Percentiles rank a stretch among this genome's conserved stretches.
phyloP scores from a whole-genome alignment of 352 stramenopile genomes.

The Pythium utonaiense region DNA sequence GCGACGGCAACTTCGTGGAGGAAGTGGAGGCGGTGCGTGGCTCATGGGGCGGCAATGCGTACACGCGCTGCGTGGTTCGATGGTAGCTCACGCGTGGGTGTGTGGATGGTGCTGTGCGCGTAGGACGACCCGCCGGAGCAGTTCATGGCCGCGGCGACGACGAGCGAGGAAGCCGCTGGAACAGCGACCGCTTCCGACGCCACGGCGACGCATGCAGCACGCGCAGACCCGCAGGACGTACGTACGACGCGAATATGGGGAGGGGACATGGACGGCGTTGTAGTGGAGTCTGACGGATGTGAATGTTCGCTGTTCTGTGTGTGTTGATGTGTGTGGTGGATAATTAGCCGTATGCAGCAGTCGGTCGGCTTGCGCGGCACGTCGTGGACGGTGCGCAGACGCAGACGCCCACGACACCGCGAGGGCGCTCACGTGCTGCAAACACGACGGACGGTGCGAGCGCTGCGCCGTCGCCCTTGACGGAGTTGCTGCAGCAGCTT shows the following conservation, averaged over 20 bases:
- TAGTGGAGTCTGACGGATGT: background rate
- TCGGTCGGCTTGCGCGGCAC: background rate
- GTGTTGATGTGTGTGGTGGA: background rate
- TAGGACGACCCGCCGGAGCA: slow-evolving; percentile 68
- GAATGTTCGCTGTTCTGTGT: too few relatives aligned
- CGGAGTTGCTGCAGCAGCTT: slow-evolving; percentile 29
- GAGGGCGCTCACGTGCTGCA: background rate
- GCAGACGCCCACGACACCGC: background rate
- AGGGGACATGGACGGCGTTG: too few relatives aligned
- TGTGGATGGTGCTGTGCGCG: background rate
- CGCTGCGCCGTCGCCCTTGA: slow-evolving; percentile 5
- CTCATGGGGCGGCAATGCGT: background rate
- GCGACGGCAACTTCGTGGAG: slow-evolving; percentile 83
- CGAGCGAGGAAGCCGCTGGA: background rate
- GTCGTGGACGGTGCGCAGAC: too few relatives aligned
- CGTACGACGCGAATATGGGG: background rate
- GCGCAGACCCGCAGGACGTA: background rate
- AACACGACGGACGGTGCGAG: slow-evolving; percentile 2
- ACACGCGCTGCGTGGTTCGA: too few relatives aligned
- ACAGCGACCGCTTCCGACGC: background rate
- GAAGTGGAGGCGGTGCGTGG: slow-evolving; percentile 64
- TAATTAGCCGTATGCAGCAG: background rate
- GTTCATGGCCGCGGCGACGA: slow-evolving; percentile 31
- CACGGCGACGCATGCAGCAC: background rate
- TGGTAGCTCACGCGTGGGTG: too few relatives aligned